Percentiles rank a stretch among this genome's conserved stretches.
Conservation (phyloP, 352 stramenopile genomes). For the Blastocystis sp. region DNA sequence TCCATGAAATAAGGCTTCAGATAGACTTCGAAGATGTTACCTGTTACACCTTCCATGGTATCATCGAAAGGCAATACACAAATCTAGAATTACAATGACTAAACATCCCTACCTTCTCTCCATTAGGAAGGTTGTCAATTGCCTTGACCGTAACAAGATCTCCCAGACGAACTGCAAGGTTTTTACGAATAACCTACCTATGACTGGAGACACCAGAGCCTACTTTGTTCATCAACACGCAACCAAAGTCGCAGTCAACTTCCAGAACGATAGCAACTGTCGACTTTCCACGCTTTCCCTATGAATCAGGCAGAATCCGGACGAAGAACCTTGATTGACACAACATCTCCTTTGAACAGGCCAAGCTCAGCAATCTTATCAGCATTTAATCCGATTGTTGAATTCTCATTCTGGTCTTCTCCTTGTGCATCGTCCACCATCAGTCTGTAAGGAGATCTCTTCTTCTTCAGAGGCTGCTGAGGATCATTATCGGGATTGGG, state of each 20-base stretch:
- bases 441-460: conserved; percentile 91
- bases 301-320: background rate
- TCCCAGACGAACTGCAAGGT: conserved; percentile 89
- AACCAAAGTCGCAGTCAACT: conserved; percentile 90
- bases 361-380: conserved; percentile 94
- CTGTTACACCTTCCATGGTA: conserved; percentile 97
- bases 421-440: conserved; percentile 92
- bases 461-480: conserved; percentile 71
- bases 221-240: conserved; percentile 97
- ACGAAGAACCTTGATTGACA: conserved; percentile 83
- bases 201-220: background rate
- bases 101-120: conserved; percentile 10
- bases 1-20: conserved; percentile 99
- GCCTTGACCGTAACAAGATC: conserved; percentile 91
- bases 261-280: conserved; percentile 96
- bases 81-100: background rate
- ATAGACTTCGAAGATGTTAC: conserved; percentile 99
- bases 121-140: conserved; percentile 59
- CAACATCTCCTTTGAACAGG: conserved; percentile 94
- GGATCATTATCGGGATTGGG: conserved; percentile 33
- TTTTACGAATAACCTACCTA: conserved; percentile 86
- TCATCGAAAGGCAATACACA: conserved; percentile 91
- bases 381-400: conserved; percentile 80
- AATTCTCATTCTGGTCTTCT: conserved; percentile 87
- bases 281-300: conserved; percentile 91